Conservation (phyloP, 2,329 filamentous ascomycete genomes). For the Fusarium luffae region DNA sequence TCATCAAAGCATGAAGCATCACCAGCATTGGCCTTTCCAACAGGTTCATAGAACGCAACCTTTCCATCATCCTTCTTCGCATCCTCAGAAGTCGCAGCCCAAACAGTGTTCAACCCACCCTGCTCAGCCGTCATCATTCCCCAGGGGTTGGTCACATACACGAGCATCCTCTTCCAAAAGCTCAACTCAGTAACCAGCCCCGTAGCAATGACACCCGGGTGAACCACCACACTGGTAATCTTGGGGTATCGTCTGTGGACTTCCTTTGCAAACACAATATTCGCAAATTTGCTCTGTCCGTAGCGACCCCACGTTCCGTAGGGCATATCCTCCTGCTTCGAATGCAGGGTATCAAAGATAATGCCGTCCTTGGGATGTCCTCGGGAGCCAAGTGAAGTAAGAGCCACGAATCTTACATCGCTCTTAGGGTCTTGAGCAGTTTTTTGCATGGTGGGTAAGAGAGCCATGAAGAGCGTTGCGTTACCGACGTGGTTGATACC, state of each 20-base stretch:
- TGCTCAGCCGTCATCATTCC: slow-evolving; percentile 44
- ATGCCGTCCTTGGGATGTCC: slow-evolving; percentile 46
- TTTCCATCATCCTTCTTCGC: slow-evolving; percentile 20
- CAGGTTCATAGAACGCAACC: slow-evolving; percentile 47
- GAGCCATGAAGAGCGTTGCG: slow-evolving; percentile 48
- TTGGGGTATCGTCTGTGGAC: slow-evolving; percentile 57
- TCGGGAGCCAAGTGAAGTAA: slow-evolving; percentile 46
- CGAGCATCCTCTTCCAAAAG: slow-evolving; percentile 42
- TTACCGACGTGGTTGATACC: slow-evolving; percentile 52
- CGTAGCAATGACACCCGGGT: slow-evolving; percentile 58
- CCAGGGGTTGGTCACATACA: slow-evolving; percentile 38
- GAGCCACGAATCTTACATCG: slow-evolving; percentile 40
- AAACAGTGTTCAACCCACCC: slow-evolving; percentile 48
- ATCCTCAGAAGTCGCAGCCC: slow-evolving; percentile 46
- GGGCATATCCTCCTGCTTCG: slow-evolving; percentile 41
- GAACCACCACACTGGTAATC: slow-evolving; percentile 58
- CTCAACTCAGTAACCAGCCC: slow-evolving; percentile 41
- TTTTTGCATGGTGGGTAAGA: slow-evolving; percentile 45
- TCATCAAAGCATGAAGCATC: slow-evolving; percentile 43
- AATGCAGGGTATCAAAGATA: slow-evolving; percentile 45
- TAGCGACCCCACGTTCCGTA: slow-evolving; percentile 59
- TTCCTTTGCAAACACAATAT: slow-evolving; percentile 59
- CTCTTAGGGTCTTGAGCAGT: slow-evolving; percentile 26
- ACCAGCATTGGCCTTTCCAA: slow-evolving; percentile 39
- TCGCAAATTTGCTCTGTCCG: slow-evolving; percentile 62